phyloP scores from a whole-genome alignment of 1,139 yeast genomes.

The Meyerozyma elateridarum region DNA sequence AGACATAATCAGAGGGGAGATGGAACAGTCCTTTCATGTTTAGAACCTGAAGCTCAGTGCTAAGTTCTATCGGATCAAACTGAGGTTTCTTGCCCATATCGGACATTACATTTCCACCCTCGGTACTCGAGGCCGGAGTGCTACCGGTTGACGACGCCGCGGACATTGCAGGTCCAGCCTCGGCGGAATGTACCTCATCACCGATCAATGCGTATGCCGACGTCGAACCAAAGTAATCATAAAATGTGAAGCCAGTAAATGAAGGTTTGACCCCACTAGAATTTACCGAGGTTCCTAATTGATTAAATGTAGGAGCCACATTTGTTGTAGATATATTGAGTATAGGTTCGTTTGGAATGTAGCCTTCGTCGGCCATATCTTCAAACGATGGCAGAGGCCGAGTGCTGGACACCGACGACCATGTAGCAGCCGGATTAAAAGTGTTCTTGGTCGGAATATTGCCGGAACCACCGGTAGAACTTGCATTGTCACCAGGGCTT shows the following conservation, averaged over 20 bases:
- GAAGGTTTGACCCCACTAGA: slow-evolving; percentile 6
- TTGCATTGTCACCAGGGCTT: too few species aligned
- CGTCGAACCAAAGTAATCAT: slow-evolving; percentile 10
- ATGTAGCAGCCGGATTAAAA: too few species aligned
- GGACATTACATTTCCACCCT: too few species aligned
- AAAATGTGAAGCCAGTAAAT: slow-evolving; percentile 5
- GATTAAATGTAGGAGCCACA: slow-evolving; percentile 7
- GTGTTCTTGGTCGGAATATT: too few species aligned
- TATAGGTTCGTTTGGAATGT: slow-evolving; percentile 8
- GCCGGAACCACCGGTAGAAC: too few species aligned
- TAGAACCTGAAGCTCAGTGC: slow-evolving; percentile 12
- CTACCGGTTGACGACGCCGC: neutral
- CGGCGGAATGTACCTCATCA: slow-evolving; percentile 5
- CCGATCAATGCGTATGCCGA: slow-evolving; percentile 10
- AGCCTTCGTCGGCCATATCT: too few species aligned
- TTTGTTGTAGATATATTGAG: slow-evolving; percentile 7
- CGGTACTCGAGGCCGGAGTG: slow-evolving; percentile 5
- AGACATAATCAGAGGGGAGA: slow-evolving; percentile 11
- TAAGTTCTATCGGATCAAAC: slow-evolving; percentile 9
- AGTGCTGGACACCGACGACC: too few species aligned
- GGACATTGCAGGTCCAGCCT: slow-evolving; percentile 1
- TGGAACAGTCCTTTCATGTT: slow-evolving; percentile 12
- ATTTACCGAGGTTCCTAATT: slow-evolving; percentile 2
- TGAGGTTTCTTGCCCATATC: too few species aligned
- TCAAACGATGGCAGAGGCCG: too few species aligned